A percentile compares a stretch with the other conserved stretches of the same genome.
Evolutionary conservation across 306 rosid species (phyloP).

Genomic region (Pyrus bretschneideri): DNA sequence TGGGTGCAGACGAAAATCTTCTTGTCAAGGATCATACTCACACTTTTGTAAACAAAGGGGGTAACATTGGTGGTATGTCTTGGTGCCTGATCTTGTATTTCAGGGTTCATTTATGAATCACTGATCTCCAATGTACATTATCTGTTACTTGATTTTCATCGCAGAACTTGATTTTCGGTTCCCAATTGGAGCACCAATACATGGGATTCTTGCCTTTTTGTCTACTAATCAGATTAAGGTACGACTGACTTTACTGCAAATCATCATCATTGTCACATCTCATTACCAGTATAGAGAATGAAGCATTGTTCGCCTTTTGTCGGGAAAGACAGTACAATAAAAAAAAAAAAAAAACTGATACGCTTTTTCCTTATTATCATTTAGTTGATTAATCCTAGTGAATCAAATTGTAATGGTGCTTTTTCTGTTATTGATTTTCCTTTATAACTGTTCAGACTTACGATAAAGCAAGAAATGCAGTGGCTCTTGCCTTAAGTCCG

Average conservation of each 20-base stretch:
- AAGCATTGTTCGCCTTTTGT: not conserved
- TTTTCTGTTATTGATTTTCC: not conserved
- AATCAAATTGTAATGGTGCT: not conserved
- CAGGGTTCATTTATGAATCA: not conserved
- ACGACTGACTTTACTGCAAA: constrained; percentile 4
- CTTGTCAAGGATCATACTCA: constrained; percentile 96
- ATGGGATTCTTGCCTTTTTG: constrained; percentile 88
- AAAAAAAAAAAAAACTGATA: too few species aligned
- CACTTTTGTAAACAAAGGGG: constrained; percentile 91
- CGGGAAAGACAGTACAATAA: not conserved
- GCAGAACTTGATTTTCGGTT: constrained; percentile 98
- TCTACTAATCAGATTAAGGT: constrained; percentile 89
- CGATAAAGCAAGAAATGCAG: constrained; percentile 95
- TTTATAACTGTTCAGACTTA: constrained; percentile 48
- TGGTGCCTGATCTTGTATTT: constrained; percentile 12
- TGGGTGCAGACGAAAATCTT: constrained; percentile 79
- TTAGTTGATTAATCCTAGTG: not conserved
- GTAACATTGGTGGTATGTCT: constrained; percentile 83
- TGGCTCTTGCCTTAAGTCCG: constrained; percentile 96
- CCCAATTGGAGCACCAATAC: constrained; percentile 87
- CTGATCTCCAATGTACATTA: not conserved
- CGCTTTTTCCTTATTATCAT: not conserved
- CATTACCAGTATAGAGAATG: not conserved
- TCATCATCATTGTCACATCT: not conserved
- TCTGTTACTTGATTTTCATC: constrained; percentile 27